Percentiles rank a stretch among this genome's conserved stretches.
Conservation (phyloP, 306 rosid genomes). For the Ziziphus jujuba region DNA sequence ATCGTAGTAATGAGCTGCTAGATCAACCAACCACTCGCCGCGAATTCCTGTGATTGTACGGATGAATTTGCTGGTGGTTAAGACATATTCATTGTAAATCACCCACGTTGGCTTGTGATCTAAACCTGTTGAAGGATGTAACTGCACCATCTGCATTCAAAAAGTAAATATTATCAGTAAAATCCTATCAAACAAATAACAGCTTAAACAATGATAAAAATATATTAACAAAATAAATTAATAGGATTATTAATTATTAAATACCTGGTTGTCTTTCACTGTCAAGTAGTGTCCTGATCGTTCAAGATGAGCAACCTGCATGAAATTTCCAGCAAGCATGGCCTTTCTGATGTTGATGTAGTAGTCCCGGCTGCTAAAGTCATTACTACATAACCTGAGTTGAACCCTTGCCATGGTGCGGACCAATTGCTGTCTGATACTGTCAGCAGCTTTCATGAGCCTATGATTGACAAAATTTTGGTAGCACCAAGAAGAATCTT, state of each 20-base stretch:
- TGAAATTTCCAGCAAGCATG: constrained; percentile 72
- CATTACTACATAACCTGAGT: constrained; percentile 67
- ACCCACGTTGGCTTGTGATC: constrained; percentile 84
- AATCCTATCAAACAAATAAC: background rate
- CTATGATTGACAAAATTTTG: constrained; percentile 64
- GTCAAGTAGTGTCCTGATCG: constrained; percentile 70
- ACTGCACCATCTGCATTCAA: constrained; percentile 73
- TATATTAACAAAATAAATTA: background rate
- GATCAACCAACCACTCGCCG: constrained; percentile 60
- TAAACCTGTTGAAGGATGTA: constrained; percentile 75
- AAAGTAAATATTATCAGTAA: background rate
- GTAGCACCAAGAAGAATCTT: constrained; percentile 75
- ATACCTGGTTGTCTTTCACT: constrained; percentile 68
- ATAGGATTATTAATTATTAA: background rate
- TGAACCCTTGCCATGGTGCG: constrained; percentile 62
- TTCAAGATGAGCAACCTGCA: constrained; percentile 83
- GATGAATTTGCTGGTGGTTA: constrained; percentile 65
- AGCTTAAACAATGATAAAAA: background rate
- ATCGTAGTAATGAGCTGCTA: background rate
- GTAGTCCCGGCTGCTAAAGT: constrained; percentile 68
- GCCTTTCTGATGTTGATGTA: constrained; percentile 72
- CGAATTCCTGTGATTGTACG: constrained; percentile 71
- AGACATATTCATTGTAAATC: constrained; percentile 65
- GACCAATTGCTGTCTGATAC: constrained; percentile 68
- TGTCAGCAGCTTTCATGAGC: constrained; percentile 69